Base-by-base conservation (phyloP, 2,329 filamentous ascomycete species). In the Fusarium marasasianum region DNA sequence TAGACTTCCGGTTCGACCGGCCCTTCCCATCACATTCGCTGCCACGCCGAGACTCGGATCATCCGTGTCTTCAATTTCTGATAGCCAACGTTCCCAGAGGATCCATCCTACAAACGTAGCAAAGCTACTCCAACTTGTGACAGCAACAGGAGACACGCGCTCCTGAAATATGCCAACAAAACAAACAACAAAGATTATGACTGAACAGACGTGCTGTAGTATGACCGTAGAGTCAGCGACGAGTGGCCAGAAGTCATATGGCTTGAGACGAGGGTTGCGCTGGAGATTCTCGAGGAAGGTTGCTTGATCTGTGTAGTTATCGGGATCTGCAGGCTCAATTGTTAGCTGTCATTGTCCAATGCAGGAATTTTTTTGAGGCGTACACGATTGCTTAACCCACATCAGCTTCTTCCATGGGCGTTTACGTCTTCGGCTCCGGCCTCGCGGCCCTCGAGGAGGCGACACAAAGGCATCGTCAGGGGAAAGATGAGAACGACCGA, bases 191-290 rank as follows among this genome's bases (percentile, higher is more conserved):
- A 98, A 99, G 64, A 99, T 96, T 61, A 93, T 93, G 69, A 98
- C 95, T 13, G 94, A 97, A 82, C 94, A 97, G 55, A 98, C 93
- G 82, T 99, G 96, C 82, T 99, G 96, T 24, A 98, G 93, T 76
- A 99, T 98, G 67, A 98, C 94, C 7, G 96, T 98, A 20, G 94
- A 96, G 82, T 98, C 96, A 65, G 94, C 94, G 57, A 98, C 95
- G 40, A 99, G 88, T 14, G 95, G 94, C 96, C 96, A 99, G 83
- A 99, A 99, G 80, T 98, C 95, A 82, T 99, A 99, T 0, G 96
- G 96, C 75, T 96, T 93, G 59, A 98, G 89, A 45, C 95, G 92
- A 9, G 96, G 96, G 81, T 99, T 99, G 54, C 95, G 91, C 82
- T 99, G 96, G 24, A 99, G 90, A 78, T 97, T 95, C 80, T 98